Evolutionary conservation across 208 protist species (phyloP), one percentile per base, ranked within the genome.

Genomic region (Porcisia hertigi): DNA sequence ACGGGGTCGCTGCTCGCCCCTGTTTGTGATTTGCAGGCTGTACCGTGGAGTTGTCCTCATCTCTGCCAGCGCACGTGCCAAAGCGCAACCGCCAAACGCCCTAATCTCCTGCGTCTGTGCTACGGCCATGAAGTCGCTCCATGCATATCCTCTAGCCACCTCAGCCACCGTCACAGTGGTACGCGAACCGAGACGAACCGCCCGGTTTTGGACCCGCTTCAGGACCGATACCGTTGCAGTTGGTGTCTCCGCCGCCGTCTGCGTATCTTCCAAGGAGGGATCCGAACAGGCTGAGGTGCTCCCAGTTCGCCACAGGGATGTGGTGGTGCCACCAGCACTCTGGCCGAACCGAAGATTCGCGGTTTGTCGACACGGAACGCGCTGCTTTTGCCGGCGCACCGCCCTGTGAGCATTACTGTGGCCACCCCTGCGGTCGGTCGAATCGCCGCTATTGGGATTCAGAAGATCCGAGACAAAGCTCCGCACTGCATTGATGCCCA

Each of bases 381-480:
- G 86, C 20, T 71, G 71, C 62, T 91, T 92, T 59, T 84, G 82
- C 5, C 82, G 83, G 76, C 57, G 77, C 53, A 64, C 62, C 6
- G 67, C 30, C 25, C 45, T 36, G 66, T 11, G 66, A 9, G 43
- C 43, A 39, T 52, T 39, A 16, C 55, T 60, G 30, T 63, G 58
- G 23, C 74, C 43, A 30, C 52, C 67, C 18, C 34, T 34, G 14
- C 45, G 41, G 43, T 69, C 59, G 36, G 41, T 49, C 3, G 73
- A 59, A 14, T 49, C 65, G 62, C 73, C 69, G 53, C 76, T 59
- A 69, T 88, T 86, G 43, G 66, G 79, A 36, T 84, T 79, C 49
- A 94, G 73, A 12, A 94, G 71, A 73, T 92, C 91, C 4, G 86
- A 90, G 16, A 95, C 83, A 71, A 96, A 92, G 39, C 83, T 86